These are phyloP conservation scores for Starmera dryadoides DNA, from an alignment of 805 yeast species.

Conservation along the genomic window DNA sequence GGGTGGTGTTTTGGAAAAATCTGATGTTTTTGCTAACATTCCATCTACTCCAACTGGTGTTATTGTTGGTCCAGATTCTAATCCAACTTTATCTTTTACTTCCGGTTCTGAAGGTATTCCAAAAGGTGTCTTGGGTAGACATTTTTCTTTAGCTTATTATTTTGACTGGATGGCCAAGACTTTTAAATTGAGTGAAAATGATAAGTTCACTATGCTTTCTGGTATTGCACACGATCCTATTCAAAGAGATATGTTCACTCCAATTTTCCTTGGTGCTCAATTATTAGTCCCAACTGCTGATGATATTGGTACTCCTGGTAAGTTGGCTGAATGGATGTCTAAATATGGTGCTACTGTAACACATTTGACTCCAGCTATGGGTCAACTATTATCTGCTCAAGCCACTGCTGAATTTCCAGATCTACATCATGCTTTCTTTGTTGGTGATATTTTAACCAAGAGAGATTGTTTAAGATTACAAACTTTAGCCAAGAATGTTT, in stretches of 20 bases:
- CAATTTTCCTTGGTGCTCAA: constrained; percentile 91
- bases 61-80: constrained; percentile 93
- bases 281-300: constrained; percentile 91
- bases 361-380: constrained; percentile 99
- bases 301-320: constrained; percentile 98
- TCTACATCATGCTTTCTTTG: constrained; percentile 94
- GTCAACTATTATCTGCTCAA: constrained; percentile 92
- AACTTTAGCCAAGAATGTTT: constrained; percentile 81
- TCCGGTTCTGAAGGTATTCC: constrained; percentile 98
- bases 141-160: constrained; percentile 91
- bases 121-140: constrained; percentile 98
- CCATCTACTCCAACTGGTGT: constrained; percentile 70
- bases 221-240: constrained; percentile 99
- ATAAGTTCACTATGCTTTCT: constrained; percentile 92
- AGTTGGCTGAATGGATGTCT: constrained; percentile 96
- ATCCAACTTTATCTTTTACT: constrained; percentile 94
- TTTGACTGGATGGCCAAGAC: constrained; percentile 97
- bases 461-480: constrained; percentile 94
- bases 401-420: constrained; percentile 81
- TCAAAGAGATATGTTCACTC: constrained; percentile 98
- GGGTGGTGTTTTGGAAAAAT: constrained; percentile 43
- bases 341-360: constrained; percentile 89
- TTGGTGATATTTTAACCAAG: constrained; percentile 95
- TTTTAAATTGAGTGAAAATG: constrained; percentile 69
- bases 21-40: constrained; percentile 45